These are phyloP conservation scores for Ensete ventricosum DNA, from an alignment of 176 grass and related monocot species.

Conservation along the genomic window DNA sequence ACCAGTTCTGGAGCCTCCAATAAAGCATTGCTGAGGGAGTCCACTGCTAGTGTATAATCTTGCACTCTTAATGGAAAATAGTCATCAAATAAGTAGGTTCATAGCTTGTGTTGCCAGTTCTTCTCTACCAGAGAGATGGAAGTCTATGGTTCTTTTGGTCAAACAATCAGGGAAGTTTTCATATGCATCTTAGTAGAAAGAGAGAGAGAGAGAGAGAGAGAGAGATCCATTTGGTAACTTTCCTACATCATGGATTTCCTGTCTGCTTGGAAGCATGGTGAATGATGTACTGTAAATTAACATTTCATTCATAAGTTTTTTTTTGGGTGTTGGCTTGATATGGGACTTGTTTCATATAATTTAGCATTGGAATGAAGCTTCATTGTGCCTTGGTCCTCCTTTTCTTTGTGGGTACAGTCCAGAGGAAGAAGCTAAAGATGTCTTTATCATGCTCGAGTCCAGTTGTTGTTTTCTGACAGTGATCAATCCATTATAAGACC, in stretches of 20 bases:
- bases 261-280: background rate
- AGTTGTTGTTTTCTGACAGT: too few species aligned
- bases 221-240: background rate
- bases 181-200: background rate
- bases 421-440: background rate
- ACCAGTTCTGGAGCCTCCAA: background rate
- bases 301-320: background rate
- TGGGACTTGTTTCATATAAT: too few species aligned
- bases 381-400: too few species aligned
- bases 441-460: background rate
- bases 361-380: too few species aligned
- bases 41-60: constrained; percentile 5
- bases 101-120: too few species aligned
- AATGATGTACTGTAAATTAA: background rate
- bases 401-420: background rate
- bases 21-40: background rate
- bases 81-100: background rate
- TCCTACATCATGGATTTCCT: background rate
- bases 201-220: background rate
- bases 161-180: background rate
- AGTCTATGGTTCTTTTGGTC: background rate
- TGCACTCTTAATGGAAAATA: background rate
- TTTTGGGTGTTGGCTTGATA: background rate
- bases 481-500: too few species aligned
- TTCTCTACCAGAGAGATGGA: too few species aligned